Evolutionary conservation across 1,139 yeast genomes (phyloP), one percentile per base, ranked within the genome.

Genomic region (Lodderomyces oxycetoniae): DNA sequence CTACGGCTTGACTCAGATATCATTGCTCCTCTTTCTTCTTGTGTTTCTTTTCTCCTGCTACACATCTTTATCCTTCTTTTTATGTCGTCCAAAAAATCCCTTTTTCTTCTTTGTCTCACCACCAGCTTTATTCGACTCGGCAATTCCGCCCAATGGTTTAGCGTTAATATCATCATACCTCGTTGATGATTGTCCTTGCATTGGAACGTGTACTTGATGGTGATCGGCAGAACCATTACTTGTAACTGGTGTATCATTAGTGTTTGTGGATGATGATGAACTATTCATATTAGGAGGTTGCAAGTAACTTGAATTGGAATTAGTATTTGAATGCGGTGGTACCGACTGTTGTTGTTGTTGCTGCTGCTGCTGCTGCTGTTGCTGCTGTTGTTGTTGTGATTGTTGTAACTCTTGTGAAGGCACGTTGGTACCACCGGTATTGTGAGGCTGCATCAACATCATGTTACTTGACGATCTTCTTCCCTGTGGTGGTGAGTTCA

Each of bases 111-210:
- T 35, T 33, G 50, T 51, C 9, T 41, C 49, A 2, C 37, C 34
- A 4, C 43, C 46, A 10, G 34, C 40, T 23, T 46, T 46, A 31
- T 47, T 50, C 4, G 52, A 42, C 6, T 42, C 41, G 4, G 55
- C 43, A n/a, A 60, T 49, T 1, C 48, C 55, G 4, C 71, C 72
- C 33, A 64, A 52, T 4, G 72, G 72, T 37, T 62, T 63, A 5
- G 59, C 56, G 25, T 41, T 40, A 3, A 40, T 19, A 16, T 50
- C 56, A 11, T 38, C 33, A 5, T 45, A 24, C 7, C 22, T 10
- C 10, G 7, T 7, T 7, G 22, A 19, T n/a, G 12, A 13, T 20
- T 26, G 28, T 25, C 26, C 25, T 25, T 29, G 28, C 14, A n/a
- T 12, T 3, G 49, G 33, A 40, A 44, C 31, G 6, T 33, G 33